These are phyloP conservation scores for Eragrostis tef DNA, from an alignment of 202 grass and related monocot genomes.

Conservation along the genomic window DNA sequence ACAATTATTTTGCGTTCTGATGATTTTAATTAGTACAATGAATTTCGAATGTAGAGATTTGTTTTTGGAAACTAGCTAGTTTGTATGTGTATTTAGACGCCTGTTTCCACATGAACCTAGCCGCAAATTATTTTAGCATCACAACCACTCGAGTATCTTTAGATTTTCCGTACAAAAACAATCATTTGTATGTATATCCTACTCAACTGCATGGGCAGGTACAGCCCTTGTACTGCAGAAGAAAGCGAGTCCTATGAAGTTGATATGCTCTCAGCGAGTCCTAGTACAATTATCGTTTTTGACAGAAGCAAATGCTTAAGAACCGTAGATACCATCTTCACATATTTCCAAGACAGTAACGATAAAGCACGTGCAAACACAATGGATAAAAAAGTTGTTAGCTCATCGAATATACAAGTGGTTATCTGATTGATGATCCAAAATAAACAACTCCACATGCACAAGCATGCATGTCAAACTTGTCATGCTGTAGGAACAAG, in stretches of 20 bases:
- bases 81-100: slow-evolving; percentile 1
- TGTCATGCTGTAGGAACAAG: slow-evolving; percentile 12
- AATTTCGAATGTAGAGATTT: no score
- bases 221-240: not conserved
- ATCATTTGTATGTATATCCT: slow-evolving; percentile 17
- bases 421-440: not conserved
- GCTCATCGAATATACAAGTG: not conserved
- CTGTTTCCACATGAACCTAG: not conserved
- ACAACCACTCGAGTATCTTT: not conserved
- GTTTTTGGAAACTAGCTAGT: not conserved
- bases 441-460: not conserved
- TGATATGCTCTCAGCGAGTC: not conserved
- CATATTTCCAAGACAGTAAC: not conserved
- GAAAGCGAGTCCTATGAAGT: slow-evolving; percentile 2
- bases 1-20: no score
- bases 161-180: slow-evolving; percentile 12
- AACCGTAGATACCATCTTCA: not conserved
- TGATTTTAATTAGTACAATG: no score
- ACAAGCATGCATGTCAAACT: slow-evolving; percentile 40
- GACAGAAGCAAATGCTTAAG: no score
- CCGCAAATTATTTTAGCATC: not conserved
- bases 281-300: not conserved
- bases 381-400: not conserved
- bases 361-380: slow-evolving; percentile 38
- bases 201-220: not conserved